A percentile compares a stretch with the other conserved stretches of the same genome.
These are phyloP conservation scores for Eimeria sp. DNA, from an alignment of 169 alveolate species.

Conservation along the genomic window DNA sequence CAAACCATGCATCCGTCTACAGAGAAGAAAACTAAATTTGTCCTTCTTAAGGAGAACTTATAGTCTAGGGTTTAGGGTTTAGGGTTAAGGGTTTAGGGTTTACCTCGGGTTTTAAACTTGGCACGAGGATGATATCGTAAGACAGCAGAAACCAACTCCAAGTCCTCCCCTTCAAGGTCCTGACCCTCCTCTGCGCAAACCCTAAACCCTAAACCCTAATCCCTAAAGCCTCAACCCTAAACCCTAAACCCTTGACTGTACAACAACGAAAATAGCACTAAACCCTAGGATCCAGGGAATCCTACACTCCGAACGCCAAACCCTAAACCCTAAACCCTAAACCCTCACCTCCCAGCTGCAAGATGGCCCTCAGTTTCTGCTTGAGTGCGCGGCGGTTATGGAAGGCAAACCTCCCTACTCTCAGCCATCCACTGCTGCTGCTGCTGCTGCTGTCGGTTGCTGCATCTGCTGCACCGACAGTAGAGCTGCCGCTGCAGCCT, in stretches of 20 bases:
- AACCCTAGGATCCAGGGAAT: background rate
- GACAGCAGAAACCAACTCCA: conserved; percentile 79
- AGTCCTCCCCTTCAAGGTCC: conserved; percentile 84
- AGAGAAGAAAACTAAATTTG: background rate
- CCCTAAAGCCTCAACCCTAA: conserved; percentile 15
- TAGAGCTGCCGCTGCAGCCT: conserved; percentile 7
- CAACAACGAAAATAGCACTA: background rate
- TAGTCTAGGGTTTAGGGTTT: background rate
- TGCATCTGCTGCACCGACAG: conserved; percentile 18
- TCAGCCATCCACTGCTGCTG: conserved; percentile 30
- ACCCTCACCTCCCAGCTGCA: conserved; percentile 26
- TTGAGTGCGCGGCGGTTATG: conserved; percentile 4
- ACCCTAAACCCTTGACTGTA: background rate
- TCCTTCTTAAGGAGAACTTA: background rate
- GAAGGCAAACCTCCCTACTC: conserved; percentile 20
- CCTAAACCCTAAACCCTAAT: conserved; percentile 11
- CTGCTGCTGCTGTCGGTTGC: conserved; percentile 24
- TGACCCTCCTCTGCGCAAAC: conserved; percentile 70
- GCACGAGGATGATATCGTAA: conserved; percentile 83
- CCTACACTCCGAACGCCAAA: background rate
- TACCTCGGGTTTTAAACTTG: conserved; percentile 15
- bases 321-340: conserved; percentile 30
- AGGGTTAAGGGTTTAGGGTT: background rate
- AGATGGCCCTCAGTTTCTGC: conserved; percentile 7
- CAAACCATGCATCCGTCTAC: too few relatives aligned